These are phyloP conservation scores for Tinospora cordifolia DNA, from an alignment of 164 flowering plant genomes.

Conservation along the genomic window DNA sequence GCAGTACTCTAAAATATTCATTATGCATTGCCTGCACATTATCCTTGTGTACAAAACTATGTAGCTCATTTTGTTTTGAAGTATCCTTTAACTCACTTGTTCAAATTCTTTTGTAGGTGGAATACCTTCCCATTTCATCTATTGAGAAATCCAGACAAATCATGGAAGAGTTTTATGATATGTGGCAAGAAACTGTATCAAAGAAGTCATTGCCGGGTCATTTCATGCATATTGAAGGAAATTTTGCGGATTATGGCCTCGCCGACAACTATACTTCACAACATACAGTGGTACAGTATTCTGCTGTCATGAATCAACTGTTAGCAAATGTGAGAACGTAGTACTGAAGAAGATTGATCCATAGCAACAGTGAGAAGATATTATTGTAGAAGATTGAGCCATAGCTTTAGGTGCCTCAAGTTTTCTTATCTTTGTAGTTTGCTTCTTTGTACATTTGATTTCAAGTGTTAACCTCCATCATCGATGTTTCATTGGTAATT, in stretches of 20 bases:
- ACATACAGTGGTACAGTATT: slow-evolving; percentile 86
- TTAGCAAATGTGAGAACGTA: slow-evolving; percentile 64
- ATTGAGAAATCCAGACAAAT: slow-evolving; percentile 59
- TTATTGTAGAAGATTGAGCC: neutral
- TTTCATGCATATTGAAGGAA: slow-evolving; percentile 66
- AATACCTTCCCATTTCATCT: slow-evolving; percentile 87
- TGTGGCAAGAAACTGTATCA: slow-evolving; percentile 70
- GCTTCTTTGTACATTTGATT: neutral
- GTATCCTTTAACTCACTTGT: neutral
- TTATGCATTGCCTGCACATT: neutral
- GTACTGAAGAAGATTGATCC: slow-evolving; percentile 1
- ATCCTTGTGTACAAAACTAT: neutral
- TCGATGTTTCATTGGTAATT: neutral
- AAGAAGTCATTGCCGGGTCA: slow-evolving; percentile 82
- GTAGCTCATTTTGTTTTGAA: neutral
- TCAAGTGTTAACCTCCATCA: neutral
- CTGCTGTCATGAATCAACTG: slow-evolving; percentile 55
- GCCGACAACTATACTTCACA: slow-evolving; percentile 58
- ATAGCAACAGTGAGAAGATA: neutral
- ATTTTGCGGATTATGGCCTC: slow-evolving; percentile 69
- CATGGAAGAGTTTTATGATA: slow-evolving; percentile 68
- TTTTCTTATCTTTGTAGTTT: neutral
- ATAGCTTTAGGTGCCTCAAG: neutral
- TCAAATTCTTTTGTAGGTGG: slow-evolving; percentile 49
- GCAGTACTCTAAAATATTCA: too few species aligned